Base-by-base conservation (phyloP, 164 flowering plant genomes). In the Kalanchoe fedtschenkoi region DNA sequence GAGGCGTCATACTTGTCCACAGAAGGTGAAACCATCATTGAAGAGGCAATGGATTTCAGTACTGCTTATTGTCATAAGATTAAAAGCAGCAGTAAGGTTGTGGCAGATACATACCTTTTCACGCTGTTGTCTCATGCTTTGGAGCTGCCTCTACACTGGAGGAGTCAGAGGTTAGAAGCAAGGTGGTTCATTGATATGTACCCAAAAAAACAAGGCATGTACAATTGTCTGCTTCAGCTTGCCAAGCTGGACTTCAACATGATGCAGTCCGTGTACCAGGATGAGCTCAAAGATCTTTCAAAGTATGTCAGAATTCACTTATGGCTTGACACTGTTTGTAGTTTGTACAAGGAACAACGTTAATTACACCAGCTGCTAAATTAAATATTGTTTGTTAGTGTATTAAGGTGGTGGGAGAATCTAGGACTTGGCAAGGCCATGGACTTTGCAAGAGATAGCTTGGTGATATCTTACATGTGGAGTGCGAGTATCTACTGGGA, bases 111-210 rank as follows among this genome's bases (percentile, higher is more conserved):
- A 53, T 24, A 35, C 57, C 24, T 64, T 24, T 53, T 46, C 5
- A 42, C 28, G 16, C 13, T 26, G 46, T 65, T 69, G 17, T 62
- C 19, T 17, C 76, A 72, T 68, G 76, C 81, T 30, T 39, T 77
- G 68, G 78, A 77, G 67, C 42, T 70, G 24, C 78, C 81, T 4
- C 33, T 72, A 2, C 76, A 74, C 44, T 70, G 76, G 78, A 68
- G 76, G 61, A 58, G 62, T 62, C 58, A 6, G 46, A 69, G 77
- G 11, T 16, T 68, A 30, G 74, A 77, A 37, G 62, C 78, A 7
- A 72, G 69, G 21, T 74, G 81, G 81, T 75, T 75, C 68, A 72
- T 77, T 19, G 70, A 77, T 13, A 30, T 61, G 3, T 75, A 77
- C 17, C 63, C 66, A 24, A 58, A 15, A 21, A 63, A 28, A 35